These are phyloP conservation scores for Corylus avellana DNA, from an alignment of 306 rosid genomes.

Conservation along the genomic window DNA sequence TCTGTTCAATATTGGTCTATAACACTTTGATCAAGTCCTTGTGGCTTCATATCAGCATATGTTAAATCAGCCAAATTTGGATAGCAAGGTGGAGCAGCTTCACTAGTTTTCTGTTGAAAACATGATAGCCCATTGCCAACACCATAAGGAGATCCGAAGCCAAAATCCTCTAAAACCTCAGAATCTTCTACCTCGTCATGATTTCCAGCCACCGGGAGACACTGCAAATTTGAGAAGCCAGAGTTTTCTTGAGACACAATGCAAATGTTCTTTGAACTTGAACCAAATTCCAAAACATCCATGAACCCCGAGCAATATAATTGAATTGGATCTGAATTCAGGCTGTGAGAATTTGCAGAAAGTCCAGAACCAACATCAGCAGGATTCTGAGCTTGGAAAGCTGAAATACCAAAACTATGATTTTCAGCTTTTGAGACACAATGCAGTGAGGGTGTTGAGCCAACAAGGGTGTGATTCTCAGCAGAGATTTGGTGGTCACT, in stretches of 20 bases:
- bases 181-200: slow-evolving; percentile 26
- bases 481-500: slow-evolving; percentile 11
- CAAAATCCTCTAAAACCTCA: slow-evolving; percentile 46
- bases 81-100: slow-evolving; percentile 31
- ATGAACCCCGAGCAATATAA: slow-evolving; percentile 16
- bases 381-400: slow-evolving; percentile 27
- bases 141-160: slow-evolving; percentile 50
- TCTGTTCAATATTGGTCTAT: slow-evolving; percentile 9
- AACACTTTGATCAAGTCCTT: slow-evolving; percentile 34
- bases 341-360: slow-evolving; percentile 12
- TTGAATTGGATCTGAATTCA: slow-evolving; percentile 26
- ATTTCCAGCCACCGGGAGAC: slow-evolving; percentile 27
- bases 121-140: slow-evolving; percentile 25
- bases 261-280: slow-evolving; percentile 28
- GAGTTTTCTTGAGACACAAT: slow-evolving; percentile 51
- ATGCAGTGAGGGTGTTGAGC: slow-evolving; percentile 27
- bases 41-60: slow-evolving; percentile 38
- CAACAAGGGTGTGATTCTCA: slow-evolving; percentile 16
- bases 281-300: slow-evolving; percentile 36
- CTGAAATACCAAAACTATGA: slow-evolving; percentile 25
- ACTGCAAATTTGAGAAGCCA: slow-evolving; percentile 40
- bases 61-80: slow-evolving; percentile 49
- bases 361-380: slow-evolving; percentile 21
- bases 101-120: slow-evolving; percentile 39
- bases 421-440: slow-evolving; percentile 25